Percentiles rank a stretch among this genome's conserved stretches.
Evolutionary conservation across 768 basidiomycete species (phyloP).

Genomic region (Hebeloma cylindrosporum): DNA sequence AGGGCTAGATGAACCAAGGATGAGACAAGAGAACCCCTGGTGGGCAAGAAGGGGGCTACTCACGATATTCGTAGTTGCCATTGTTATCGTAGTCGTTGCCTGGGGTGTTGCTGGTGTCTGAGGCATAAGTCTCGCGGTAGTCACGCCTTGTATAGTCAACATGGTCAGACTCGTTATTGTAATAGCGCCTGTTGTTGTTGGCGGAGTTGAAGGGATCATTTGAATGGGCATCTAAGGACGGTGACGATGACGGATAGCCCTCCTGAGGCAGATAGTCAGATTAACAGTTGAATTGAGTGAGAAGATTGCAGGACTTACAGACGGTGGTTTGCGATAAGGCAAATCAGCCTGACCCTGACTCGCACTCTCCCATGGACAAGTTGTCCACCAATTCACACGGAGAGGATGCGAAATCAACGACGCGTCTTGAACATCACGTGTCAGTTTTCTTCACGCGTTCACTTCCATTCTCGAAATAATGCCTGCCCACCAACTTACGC

Average conservation of each 20-base stretch:
- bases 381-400: no score
- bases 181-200: conserved; percentile 52
- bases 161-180: conserved; percentile 76
- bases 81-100: conserved; percentile 70
- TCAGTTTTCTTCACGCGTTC: no score
- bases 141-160: conserved; percentile 60
- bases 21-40: conserved; percentile 17
- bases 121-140: conserved; percentile 59
- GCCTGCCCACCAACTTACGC: no score
- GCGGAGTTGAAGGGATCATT: conserved; percentile 63
- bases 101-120: conserved; percentile 66
- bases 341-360: no score
- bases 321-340: no score
- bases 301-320: no score
- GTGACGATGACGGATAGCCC: conserved; percentile 63
- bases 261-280: no score
- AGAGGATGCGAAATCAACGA: no score
- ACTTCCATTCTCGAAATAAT: no score
- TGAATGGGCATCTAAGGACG: conserved; percentile 58
- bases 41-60: conserved; percentile 18
- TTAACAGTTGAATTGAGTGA: no score
- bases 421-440: no score
- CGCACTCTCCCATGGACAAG: no score
- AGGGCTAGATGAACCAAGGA: conserved; percentile 20
- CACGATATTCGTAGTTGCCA: conserved; percentile 68